Evolutionary conservation across 257 asterid genomes (phyloP).

Genomic region (Penstemon newberryi): DNA sequence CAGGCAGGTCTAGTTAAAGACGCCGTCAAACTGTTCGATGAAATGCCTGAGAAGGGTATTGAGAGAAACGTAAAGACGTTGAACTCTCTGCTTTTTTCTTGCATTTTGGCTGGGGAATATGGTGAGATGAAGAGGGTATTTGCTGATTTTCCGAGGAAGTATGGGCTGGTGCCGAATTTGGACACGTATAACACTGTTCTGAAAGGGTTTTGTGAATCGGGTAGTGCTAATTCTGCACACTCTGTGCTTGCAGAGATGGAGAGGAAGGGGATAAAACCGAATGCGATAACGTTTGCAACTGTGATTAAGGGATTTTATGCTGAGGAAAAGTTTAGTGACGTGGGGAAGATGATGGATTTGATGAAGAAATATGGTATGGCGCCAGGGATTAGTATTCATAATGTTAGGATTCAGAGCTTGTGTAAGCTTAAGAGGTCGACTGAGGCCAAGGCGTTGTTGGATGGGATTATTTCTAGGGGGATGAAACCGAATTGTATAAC

Average conservation of each 20-base stretch:
- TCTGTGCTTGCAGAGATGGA: conserved; percentile 78
- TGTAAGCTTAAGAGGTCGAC: conserved; percentile 63
- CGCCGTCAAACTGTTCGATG: conserved; percentile 64
- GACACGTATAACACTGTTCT: conserved; percentile 68
- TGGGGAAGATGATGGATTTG: conserved; percentile 60
- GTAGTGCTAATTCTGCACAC: conserved; percentile 53
- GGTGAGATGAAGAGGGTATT: conserved; percentile 63
- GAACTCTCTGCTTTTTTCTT: conserved; percentile 65
- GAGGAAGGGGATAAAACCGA: conserved; percentile 57
- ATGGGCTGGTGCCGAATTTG: conserved; percentile 56
- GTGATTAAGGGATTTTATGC: conserved; percentile 65
- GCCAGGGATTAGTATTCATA: conserved; percentile 55
- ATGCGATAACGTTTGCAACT: conserved; percentile 47
- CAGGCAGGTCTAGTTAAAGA: conserved; percentile 60
- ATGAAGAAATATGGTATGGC: conserved; percentile 53
- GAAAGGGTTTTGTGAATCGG: conserved; percentile 70
- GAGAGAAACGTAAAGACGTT: conserved; percentile 51
- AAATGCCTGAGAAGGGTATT: conserved; percentile 55
- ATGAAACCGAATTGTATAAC: conserved; percentile 58
- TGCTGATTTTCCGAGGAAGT: conserved; percentile 56
- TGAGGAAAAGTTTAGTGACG: conserved; percentile 63
- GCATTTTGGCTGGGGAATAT: conserved; percentile 58
- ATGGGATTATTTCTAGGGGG: conserved; percentile 54
- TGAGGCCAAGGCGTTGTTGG: conserved; percentile 80
- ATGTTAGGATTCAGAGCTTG: conserved; percentile 66